These are phyloP conservation scores for Breviolum minutum DNA, from an alignment of 73 alveolate genomes.

Conservation along the genomic window DNA sequence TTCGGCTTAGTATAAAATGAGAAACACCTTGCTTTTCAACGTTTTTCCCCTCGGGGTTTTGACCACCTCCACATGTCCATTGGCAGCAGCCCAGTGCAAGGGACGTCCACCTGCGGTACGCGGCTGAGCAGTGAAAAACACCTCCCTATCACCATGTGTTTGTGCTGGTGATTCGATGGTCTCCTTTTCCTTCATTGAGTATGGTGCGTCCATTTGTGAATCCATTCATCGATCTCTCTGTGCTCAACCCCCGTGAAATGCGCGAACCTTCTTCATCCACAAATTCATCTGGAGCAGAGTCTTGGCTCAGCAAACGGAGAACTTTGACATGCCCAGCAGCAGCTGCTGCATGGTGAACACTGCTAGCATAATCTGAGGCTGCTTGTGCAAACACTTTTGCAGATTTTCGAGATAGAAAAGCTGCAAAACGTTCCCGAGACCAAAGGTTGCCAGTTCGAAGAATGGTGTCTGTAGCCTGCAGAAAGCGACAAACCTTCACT, in stretches of 20 bases:
- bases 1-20: no score
- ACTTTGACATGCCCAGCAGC: conserved; percentile 46
- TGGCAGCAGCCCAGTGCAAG: conserved; percentile 91
- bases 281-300: background rate
- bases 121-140: background rate
- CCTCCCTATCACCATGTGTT: background rate
- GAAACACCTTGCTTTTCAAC: no score
- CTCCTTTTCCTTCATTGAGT: no score
- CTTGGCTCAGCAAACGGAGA: background rate
- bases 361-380: conserved; percentile 22
- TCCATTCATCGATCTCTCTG: no score
- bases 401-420: background rate
- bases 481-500: no score
- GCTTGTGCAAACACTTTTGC: conserved; percentile 1
- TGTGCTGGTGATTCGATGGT: no score
- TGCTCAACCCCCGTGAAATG: no score
- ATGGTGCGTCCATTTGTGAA: no score
- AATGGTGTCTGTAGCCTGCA: background rate
- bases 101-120: conserved; percentile 9
- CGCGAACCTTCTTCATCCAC: conserved; percentile 26
- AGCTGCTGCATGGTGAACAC: conserved; percentile 60
- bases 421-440: conserved; percentile 78
- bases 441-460: conserved; percentile 30
- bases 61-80: conserved; percentile 15
- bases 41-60: background rate